Percentiles rank a stretch among this genome's conserved stretches.
Evolutionary conservation across 441 rosid species (phyloP).

Genomic region (Cnidoscolus chayamansa): DNA sequence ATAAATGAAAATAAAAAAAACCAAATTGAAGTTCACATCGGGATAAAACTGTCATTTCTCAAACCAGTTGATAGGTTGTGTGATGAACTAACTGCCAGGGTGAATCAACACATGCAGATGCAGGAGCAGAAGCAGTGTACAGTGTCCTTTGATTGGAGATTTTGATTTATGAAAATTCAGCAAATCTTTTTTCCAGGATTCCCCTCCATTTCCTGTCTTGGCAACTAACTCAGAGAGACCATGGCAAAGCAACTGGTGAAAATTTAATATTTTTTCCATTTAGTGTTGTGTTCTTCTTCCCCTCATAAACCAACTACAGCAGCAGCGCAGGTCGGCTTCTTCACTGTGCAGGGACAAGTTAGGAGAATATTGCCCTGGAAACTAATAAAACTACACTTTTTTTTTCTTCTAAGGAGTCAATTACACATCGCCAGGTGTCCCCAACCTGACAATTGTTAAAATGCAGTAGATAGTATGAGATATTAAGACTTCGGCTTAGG

Average conservation of each 20-base stretch:
- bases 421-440: slow-evolving; percentile 5
- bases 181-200: background rate
- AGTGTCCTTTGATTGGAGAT: background rate
- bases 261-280: background rate
- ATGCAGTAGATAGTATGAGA: background rate
- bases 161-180: background rate
- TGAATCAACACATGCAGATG: background rate
- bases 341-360: background rate
- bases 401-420: background rate
- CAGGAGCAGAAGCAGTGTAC: background rate
- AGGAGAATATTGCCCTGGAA: background rate
- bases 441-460: background rate
- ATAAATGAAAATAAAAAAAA: too few relatives aligned
- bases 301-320: background rate
- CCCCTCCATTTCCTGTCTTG: background rate
- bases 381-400: background rate
- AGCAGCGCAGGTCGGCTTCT: background rate
- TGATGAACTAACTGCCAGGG: background rate
- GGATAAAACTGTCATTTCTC: too few relatives aligned
- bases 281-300: background rate
- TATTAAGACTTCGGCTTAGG: background rate
- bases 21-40: too few relatives aligned
- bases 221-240: background rate
- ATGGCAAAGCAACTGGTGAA: background rate
- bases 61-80: background rate